Base-by-base conservation (phyloP, 2,329 filamentous ascomycete species). In the Capronia epimyces region DNA sequence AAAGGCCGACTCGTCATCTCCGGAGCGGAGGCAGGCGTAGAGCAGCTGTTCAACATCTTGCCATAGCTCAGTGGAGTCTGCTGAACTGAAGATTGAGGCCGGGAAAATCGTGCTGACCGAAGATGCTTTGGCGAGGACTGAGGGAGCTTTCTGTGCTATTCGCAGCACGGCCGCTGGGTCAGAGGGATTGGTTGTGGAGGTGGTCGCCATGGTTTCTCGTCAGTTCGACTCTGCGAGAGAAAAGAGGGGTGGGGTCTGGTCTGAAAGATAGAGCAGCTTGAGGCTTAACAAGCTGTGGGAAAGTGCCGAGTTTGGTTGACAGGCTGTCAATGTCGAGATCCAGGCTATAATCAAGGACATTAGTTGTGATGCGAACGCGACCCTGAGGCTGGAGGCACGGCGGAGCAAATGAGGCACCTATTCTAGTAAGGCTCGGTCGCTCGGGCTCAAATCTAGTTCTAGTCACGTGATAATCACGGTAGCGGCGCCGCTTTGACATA, bases 31-130 rank as follows among this genome's bases (percentile, higher is more conserved):
- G 63, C 87, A 93, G 24, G 89, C 82, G 27, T 93, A 73, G 60
- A 97, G 74, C 15, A 97, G 78, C 65, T 95, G 93, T 71, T 97
- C 91, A 69, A 93, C 87, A 37, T 81, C 81, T 13, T 79, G 79
- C 89, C 91, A 97, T 64, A 87, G 77, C 59, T 95, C 89, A 48
- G 86, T 76, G 0, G 83, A 83, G 66, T 96, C 90, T 24, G 69
- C 66, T 34, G 71, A 70, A 52, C 71, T 66, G 60, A 80, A 68
- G 46, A 78, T 66, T 6, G 71, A 77, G 45, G 79, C 69, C 43
- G 73, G 77, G 67, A 73, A 80, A 22, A 69, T 72, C n/a, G 71
- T 65, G 40, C 44, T 58, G 46, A 54, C 61, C 56, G 75, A 77
- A 5, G 77, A 74, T 39, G 76, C 77, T 62, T 69, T 78, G 57